Evolutionary conservation across 768 basidiomycete genomes (phyloP).

Genomic region (Coprinopsis sp.): DNA sequence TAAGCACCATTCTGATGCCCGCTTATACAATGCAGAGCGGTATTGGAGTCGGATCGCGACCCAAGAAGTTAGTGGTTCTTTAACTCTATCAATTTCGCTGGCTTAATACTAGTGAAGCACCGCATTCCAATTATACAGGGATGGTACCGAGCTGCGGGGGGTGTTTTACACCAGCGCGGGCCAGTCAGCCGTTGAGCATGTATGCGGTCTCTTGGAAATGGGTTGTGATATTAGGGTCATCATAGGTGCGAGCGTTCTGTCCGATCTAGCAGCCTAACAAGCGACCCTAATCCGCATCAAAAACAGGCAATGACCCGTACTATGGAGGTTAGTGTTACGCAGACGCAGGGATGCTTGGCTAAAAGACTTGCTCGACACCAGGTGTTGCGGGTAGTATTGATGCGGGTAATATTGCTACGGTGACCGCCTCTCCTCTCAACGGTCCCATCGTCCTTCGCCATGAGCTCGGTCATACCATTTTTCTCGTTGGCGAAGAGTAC

Average conservation of each 20-base stretch:
- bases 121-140: slow-evolving; percentile 68
- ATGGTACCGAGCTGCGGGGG: slow-evolving; percentile 71
- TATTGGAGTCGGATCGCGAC: slow-evolving; percentile 59
- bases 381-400: no score
- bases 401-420: no score
- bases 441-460: slow-evolving; percentile 74
- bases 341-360: no score
- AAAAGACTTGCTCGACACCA: no score
- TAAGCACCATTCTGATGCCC: not conserved
- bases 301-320: slow-evolving; percentile 66
- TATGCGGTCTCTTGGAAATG: slow-evolving; percentile 57
- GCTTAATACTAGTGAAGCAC: slow-evolving; percentile 45
- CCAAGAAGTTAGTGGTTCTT: slow-evolving; percentile 56
- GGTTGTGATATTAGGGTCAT: slow-evolving; percentile 75
- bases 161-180: slow-evolving; percentile 66
- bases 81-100: not conserved
- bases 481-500: slow-evolving; percentile 78
- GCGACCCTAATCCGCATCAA: not conserved
- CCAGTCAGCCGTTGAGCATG: slow-evolving; percentile 60
- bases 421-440: slow-evolving; percentile 70
- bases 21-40: slow-evolving; percentile 65
- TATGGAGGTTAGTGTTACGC: slow-evolving; percentile 58
- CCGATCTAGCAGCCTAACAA: not conserved
- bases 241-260: slow-evolving; percentile 43
- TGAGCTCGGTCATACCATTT: slow-evolving; percentile 78